phyloP scores from a whole-genome alignment of 345 rosid genomes.

The Citrus cavaleriei region DNA sequence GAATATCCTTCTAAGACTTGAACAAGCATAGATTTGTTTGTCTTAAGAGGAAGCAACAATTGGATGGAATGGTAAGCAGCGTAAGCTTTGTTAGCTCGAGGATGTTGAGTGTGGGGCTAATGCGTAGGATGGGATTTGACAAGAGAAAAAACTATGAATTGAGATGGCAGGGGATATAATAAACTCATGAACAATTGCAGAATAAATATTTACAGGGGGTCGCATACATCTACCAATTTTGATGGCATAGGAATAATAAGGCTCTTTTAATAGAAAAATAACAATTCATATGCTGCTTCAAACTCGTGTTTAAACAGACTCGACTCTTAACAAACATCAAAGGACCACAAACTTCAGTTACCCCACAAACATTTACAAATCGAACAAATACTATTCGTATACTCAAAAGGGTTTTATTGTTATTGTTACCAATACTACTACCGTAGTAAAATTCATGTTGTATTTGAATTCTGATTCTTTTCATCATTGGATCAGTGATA shows the following conservation, averaged over 20 bases:
- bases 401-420: background rate
- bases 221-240: background rate
- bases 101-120: no score
- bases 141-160: no score
- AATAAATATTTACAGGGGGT: background rate
- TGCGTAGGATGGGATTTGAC: no score
- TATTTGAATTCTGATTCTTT: background rate
- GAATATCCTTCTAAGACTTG: background rate
- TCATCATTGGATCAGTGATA: slow-evolving; percentile 35
- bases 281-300: background rate
- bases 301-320: background rate
- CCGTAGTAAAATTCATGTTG: background rate
- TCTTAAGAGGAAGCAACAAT: no score
- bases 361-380: no score
- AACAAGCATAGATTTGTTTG: no score
- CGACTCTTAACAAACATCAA: background rate
- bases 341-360: no score
- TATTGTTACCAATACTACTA: no score
- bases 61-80: no score
- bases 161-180: background rate
- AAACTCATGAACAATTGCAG: no score
- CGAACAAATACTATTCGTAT: no score
- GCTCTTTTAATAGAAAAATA: background rate
- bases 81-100: no score
- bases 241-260: background rate